Evolutionary conservation across 257 asterid genomes (phyloP), one percentile per base, ranked within the genome.

Genomic region (Apocynum venetum): DNA sequence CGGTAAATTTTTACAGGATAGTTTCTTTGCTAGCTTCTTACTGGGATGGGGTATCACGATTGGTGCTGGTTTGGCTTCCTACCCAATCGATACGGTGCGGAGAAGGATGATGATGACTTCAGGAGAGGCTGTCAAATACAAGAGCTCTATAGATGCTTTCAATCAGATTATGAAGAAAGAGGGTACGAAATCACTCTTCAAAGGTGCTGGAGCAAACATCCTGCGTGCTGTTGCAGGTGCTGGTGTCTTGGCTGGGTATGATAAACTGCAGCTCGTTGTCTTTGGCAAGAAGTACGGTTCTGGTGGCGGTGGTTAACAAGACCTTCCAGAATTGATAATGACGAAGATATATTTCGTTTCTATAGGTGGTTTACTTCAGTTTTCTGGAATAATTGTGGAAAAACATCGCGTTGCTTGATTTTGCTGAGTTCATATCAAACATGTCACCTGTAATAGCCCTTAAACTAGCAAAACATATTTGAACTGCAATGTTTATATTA

Each of bases 51-150:
- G 91, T n/a, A 84, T 91, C 74, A 89, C 95, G 59, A 87, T 86
- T 53, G 92, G 95, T 75, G 97, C 95, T 65, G 92, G 97, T 20
- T 81, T 91, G 84, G 90, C 92, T 77, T 86, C 97, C 48, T 91
- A 91, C 87, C 97, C 97, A 59, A 83, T 87, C 19, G 97, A 91
- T 74, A 91, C 94, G 0, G 95, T 91, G 73, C 91, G 96, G 69
- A 86, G 96, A 89, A 88, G 96, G 66, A 91, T 91, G 96, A 91
- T 91, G 96, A 91, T 91, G 97, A 91, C 97, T 46, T 91, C 97
- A 8, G 97, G 97, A 14, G 95, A 91, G 82, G 90, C 97, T 4
- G 90, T 91, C 76, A 91, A 91, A 77, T 91, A 90, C 75, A 87
- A 77, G 75, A 85, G 89, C 84, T 88, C 97, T 25, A 5, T 85